phyloP scores from a whole-genome alignment of 2,329 filamentous ascomycete genomes.

The Fusarium penzigii region DNA sequence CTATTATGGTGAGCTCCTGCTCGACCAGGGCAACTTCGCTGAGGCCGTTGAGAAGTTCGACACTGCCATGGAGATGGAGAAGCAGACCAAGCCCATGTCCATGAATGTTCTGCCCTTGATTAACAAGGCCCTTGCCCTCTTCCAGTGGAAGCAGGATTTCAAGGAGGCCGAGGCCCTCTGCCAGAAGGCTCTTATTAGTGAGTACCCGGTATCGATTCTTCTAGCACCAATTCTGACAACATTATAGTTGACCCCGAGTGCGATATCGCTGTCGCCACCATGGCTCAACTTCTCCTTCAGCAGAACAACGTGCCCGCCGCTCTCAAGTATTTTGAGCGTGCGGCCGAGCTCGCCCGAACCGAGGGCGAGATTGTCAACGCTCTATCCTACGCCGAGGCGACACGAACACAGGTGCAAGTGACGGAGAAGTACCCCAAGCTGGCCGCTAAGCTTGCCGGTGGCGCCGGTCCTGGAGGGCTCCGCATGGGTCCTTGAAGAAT shows the following conservation, averaged over 20 bases:
- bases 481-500: slow-evolving; percentile 38
- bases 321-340: slow-evolving; percentile 94
- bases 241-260: slow-evolving; percentile 89
- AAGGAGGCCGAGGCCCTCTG: slow-evolving; percentile 92
- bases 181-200: slow-evolving; percentile 95
- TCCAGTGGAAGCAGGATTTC: slow-evolving; percentile 99
- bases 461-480: slow-evolving; percentile 37
- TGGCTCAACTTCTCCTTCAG: slow-evolving; percentile 95
- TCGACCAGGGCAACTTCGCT: slow-evolving; percentile 93
- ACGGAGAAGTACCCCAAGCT: slow-evolving; percentile 85
- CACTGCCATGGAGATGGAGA: slow-evolving; percentile 98
- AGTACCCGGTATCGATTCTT: slow-evolving; percentile 40
- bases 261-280: slow-evolving; percentile 97
- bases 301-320: slow-evolving; percentile 97
- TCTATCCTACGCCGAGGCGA: slow-evolving; percentile 94
- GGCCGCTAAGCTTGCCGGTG: slow-evolving; percentile 62
- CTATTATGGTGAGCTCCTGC: slow-evolving; percentile 95
- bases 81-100: slow-evolving; percentile 85
- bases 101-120: slow-evolving; percentile 98
- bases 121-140: slow-evolving; percentile 95
- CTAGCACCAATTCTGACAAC: slow-evolving; percentile 34
- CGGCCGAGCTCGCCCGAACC: slow-evolving; percentile 89
- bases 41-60: slow-evolving; percentile 99
- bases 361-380: slow-evolving; percentile 96
- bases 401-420: slow-evolving; percentile 90